These are phyloP conservation scores for Spathaspora jeffriesii DNA, from an alignment of 1,139 yeast species.

Conservation along the genomic window DNA sequence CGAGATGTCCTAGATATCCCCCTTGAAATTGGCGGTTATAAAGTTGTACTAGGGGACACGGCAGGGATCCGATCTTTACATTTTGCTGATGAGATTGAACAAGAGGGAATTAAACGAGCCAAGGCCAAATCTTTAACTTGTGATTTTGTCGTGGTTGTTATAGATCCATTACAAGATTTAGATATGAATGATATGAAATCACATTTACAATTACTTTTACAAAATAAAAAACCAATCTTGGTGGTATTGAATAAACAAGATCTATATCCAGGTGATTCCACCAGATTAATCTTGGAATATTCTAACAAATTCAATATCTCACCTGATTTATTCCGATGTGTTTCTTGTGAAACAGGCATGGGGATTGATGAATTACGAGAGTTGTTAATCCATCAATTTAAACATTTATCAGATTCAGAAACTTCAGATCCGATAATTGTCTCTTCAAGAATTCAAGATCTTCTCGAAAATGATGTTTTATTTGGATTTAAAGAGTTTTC, in stretches of 20 bases:
- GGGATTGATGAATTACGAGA: conserved; percentile 56
- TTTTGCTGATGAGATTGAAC: conserved; percentile 62
- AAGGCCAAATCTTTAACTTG: conserved; percentile 55
- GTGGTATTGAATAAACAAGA: conserved; percentile 67
- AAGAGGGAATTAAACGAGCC: conserved; percentile 83
- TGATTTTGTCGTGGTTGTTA: conserved; percentile 59
- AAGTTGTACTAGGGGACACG: conserved; percentile 85
- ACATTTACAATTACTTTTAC: conserved; percentile 20
- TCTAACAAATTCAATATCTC: conserved; percentile 24
- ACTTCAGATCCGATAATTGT: conserved; percentile 63
- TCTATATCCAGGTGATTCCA: conserved; percentile 26
- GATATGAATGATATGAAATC: conserved; percentile 22
- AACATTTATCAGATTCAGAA: conserved; percentile 48
- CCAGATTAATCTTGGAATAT: conserved; percentile 19
- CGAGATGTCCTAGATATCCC: conserved; percentile 86
- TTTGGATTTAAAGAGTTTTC: conserved; percentile 68
- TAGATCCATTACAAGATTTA: conserved; percentile 13
- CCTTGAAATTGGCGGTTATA: conserved; percentile 80
- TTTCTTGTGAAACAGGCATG: conserved; percentile 61
- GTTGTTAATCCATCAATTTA: conserved; percentile 33
- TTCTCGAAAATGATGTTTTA: conserved; percentile 70
- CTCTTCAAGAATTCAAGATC: conserved; percentile 75
- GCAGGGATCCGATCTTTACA: conserved; percentile 78
- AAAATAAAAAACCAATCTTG: conserved; percentile 27
- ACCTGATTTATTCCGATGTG: conserved; percentile 33